Base-by-base conservation (phyloP, 495 filamentous ascomycete genomes). In the Talaromyces nanjingensis region DNA sequence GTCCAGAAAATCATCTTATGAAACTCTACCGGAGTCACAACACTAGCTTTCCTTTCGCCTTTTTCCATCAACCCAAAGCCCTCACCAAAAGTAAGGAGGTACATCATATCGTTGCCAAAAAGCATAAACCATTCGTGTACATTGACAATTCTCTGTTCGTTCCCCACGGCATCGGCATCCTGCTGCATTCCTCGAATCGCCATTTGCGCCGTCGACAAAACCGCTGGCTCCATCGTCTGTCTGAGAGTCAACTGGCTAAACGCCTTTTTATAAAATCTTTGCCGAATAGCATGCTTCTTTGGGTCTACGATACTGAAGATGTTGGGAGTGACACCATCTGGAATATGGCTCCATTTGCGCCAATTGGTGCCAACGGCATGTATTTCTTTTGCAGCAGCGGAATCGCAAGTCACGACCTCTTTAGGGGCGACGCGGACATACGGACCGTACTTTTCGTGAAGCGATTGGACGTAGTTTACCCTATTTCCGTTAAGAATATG, bases 391-490 rank as follows among this genome's bases (percentile, higher is more conserved):
- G 14, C 8, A 45, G 39, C 39, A 16, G 39, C 39, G 39, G 39
- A 14, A n/a, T 45, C 39, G 39, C 39, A 45, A n/a, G 39, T 45
- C 14, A 45, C 39, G 39, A 45, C 14, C n/a, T 83, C 78, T 25
- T 79, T 76, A n/a, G 83, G 84, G 6, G 79, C 78, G 58, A 82
- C 72, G 22, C 84, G 77, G 54, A 84, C 72, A 22, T 84, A 66
- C 9, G 75, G 67, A 0, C 79, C 81, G 65, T 83, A 84, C 49
- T 76, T 76, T 4, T 71, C 67, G 49, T 79, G 75, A 61, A 45
- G 39, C 4, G 39, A 45, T 45, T 45, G 39, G 1, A 45, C 39
- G 4, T 45, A 45, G n/a, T 45, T 45, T n/a, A 45, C 39, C 39
- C 39, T 14, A 8, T 45, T 45, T 16, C 39, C 39, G 2, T 45